Conservation (phyloP, 495 filamentous ascomycete species). For the Aspergillus indologenus region DNA sequence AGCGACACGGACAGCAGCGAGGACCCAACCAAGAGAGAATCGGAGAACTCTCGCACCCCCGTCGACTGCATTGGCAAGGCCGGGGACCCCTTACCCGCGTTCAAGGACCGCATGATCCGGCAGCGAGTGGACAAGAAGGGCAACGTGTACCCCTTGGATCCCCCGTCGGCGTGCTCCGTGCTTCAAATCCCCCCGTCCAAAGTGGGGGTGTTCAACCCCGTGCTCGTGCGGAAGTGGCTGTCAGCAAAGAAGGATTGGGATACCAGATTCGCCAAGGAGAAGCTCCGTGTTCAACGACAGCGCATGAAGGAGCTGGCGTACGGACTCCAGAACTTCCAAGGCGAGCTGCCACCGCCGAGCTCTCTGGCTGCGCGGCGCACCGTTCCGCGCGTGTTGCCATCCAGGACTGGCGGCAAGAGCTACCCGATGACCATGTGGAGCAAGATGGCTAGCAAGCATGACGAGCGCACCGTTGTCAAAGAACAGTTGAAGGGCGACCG, state of each 20-base stretch:
- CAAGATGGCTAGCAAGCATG: conserved; percentile 82
- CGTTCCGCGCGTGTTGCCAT: conserved; percentile 52
- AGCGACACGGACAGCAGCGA: conserved; percentile 44
- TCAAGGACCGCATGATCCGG: conserved; percentile 83
- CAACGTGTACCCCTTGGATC: conserved; percentile 61
- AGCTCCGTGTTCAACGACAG: conserved; percentile 63
- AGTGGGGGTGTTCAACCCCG: conserved; percentile 76
- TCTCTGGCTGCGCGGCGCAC: conserved; percentile 70
- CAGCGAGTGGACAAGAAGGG: conserved; percentile 80
- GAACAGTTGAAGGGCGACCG: conserved; percentile 38
- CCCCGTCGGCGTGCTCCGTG: conserved; percentile 56
- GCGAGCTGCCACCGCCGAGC: conserved; percentile 77
- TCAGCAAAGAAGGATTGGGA: conserved; percentile 68
- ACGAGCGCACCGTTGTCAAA: conserved; percentile 62
- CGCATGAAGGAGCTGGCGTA: conserved; percentile 65
- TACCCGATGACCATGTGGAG: conserved; percentile 81
- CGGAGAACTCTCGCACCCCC: conserved; percentile 20
- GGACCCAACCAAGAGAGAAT: conserved; percentile 16
- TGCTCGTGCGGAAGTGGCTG: conserved; percentile 81
- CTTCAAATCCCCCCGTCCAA: conserved; percentile 58
- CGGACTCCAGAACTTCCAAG: conserved; percentile 68
- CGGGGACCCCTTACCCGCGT: conserved; percentile 76
- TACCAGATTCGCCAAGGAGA: conserved; percentile 60
- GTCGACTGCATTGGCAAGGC: conserved; percentile 64
- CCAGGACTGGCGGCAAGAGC: conserved; percentile 50